Evolutionary conservation across 192 early-diverging fungal species (phyloP).

Genomic region (Rhizophagus clarus): DNA sequence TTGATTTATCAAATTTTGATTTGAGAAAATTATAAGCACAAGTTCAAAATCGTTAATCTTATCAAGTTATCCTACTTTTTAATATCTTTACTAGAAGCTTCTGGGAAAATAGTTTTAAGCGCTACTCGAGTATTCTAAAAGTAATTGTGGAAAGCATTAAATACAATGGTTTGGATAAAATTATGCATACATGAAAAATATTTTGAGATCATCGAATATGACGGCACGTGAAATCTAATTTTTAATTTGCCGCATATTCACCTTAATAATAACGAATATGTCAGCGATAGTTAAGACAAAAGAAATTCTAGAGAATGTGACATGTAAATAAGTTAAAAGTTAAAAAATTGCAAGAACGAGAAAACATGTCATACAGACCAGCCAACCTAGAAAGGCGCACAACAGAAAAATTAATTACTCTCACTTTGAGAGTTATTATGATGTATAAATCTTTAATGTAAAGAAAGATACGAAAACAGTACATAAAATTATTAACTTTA

Average conservation of each 20-base stretch:
- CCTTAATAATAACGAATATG: constrained; percentile 6
- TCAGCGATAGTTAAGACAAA: background rate
- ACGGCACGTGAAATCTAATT: background rate
- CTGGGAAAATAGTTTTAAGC: constrained; percentile 7
- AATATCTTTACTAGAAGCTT: constrained; percentile 25
- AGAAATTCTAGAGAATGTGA: constrained; percentile 6
- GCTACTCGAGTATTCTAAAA: constrained; percentile 24
- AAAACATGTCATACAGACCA: constrained; percentile 2
- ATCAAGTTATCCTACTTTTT: constrained; percentile 3
- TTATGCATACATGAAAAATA: background rate
- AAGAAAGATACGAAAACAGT: too few species aligned
- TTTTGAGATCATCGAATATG: background rate
- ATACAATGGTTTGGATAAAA: constrained; percentile 12
- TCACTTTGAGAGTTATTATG: too few species aligned
- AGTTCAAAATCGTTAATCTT: constrained; percentile 5
- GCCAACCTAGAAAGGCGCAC: constrained; percentile 7
- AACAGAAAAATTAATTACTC: background rate
- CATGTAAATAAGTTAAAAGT: background rate
- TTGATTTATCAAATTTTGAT: background rate
- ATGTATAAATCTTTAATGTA: too few species aligned
- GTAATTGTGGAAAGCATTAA: constrained; percentile 13
- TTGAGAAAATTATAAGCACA: constrained; percentile 1
- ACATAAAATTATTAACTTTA: too few species aligned
- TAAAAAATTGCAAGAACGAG: background rate
- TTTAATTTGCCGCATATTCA: constrained; percentile 1